These are phyloP conservation scores for Cercophora sp. DNA, from an alignment of 495 filamentous ascomycete genomes.

Conservation along the genomic window DNA sequence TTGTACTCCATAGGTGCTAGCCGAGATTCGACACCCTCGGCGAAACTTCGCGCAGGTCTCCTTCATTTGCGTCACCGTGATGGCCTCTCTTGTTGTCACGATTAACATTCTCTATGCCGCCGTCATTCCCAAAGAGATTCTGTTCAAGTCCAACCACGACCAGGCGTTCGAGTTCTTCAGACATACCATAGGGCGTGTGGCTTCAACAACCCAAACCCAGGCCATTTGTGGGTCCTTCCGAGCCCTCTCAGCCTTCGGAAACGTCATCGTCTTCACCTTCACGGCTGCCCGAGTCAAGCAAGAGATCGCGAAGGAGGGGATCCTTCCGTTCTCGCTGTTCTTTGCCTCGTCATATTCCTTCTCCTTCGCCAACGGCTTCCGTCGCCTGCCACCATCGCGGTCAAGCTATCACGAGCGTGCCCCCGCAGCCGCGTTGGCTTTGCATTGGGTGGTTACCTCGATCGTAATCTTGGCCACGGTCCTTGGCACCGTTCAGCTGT, in stretches of 20 bases:
- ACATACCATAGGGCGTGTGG: slow-evolving; percentile 11
- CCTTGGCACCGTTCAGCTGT: too few relatives aligned
- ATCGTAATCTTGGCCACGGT: slow-evolving; percentile 16
- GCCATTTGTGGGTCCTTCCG: slow-evolving; percentile 23
- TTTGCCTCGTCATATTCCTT: slow-evolving; percentile 19
- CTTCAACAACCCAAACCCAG: slow-evolving; percentile 10
- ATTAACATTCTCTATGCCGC: slow-evolving; percentile 17
- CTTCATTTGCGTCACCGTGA: slow-evolving; percentile 46
- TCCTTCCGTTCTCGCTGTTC: slow-evolving; percentile 15
- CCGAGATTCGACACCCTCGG: slow-evolving; percentile 17
- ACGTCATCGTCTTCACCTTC: slow-evolving; percentile 23
- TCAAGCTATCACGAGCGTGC: slow-evolving; percentile 12
- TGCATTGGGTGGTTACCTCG: slow-evolving; percentile 20
- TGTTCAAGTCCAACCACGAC: slow-evolving; percentile 13
- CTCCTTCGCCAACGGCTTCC: slow-evolving; percentile 17
- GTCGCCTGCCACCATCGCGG: slow-evolving; percentile 11
- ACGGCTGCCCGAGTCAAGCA: slow-evolving; percentile 20
- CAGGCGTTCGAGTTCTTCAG: slow-evolving; percentile 17
- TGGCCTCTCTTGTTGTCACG: slow-evolving; percentile 8
- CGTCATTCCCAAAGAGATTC: slow-evolving; percentile 15
- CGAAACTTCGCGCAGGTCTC: slow-evolving; percentile 17
- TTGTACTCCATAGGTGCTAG: slow-evolving; percentile 11
- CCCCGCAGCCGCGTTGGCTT: slow-evolving; percentile 15
- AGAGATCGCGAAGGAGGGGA: slow-evolving; percentile 19
- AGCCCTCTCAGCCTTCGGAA: slow-evolving; percentile 16